phyloP scores from a whole-genome alignment of 371 early-diverging fungal genomes.

The Encephalitozoon hellem region DNA sequence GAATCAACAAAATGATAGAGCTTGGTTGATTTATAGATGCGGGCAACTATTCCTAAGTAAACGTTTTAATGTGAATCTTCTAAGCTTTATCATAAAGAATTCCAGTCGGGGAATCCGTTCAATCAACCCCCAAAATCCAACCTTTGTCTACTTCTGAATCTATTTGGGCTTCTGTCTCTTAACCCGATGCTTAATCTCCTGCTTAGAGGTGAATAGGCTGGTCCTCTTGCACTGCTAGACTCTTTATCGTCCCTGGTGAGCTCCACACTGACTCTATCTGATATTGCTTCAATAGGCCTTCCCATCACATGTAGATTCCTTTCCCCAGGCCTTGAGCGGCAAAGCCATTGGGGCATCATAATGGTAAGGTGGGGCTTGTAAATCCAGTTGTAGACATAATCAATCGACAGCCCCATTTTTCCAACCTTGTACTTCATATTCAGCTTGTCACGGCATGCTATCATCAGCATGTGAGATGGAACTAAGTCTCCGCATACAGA shows the following conservation, averaged over 20 bases:
- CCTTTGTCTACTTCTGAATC: background rate
- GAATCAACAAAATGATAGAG: background rate
- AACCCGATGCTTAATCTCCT: background rate
- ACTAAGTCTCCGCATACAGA: background rate
- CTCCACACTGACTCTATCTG: background rate
- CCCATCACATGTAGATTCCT: background rate
- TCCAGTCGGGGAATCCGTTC: too few relatives aligned
- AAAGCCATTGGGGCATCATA: background rate
- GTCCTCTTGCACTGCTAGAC: background rate
- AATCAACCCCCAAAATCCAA: background rate
- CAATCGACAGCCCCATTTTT: background rate
- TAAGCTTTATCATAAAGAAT: background rate
- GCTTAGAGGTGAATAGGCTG: background rate
- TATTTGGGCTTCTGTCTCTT: background rate
- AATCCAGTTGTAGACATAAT: background rate
- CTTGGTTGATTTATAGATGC: background rate
- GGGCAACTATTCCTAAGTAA: background rate
- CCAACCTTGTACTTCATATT: conserved; percentile 1
- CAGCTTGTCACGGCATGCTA: background rate
- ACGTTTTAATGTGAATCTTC: background rate
- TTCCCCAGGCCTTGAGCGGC: background rate
- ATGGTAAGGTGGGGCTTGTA: background rate
- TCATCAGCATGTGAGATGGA: background rate
- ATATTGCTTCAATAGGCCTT: background rate
- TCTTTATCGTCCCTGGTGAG: background rate